These are phyloP conservation scores for Coniochaeta prunicola DNA, from an alignment of 2,329 filamentous ascomycete species.

Conservation along the genomic window DNA sequence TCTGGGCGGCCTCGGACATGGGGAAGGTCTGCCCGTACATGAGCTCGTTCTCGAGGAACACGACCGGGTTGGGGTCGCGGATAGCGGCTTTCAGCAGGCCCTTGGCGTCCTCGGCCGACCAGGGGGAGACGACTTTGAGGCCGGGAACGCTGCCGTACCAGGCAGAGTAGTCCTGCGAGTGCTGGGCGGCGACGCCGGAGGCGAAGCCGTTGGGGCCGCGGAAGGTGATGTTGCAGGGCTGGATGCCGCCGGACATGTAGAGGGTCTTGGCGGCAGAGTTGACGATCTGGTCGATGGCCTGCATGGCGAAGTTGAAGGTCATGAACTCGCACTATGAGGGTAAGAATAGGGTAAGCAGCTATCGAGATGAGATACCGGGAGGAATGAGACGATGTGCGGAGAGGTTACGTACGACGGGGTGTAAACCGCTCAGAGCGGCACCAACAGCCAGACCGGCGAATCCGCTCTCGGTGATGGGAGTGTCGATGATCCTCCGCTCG, in stretches of 20 bases:
- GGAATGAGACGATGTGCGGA: neutral
- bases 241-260: conserved; percentile 99
- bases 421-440: conserved; percentile 87
- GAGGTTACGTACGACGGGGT: conserved; percentile 77
- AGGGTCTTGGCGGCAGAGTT: conserved; percentile 99
- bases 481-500: conserved; percentile 95
- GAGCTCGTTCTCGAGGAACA: conserved; percentile 80
- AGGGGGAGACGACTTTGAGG: conserved; percentile 92
- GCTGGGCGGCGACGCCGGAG: conserved; percentile 89
- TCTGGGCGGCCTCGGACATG: conserved; percentile 95
- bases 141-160: conserved; percentile 99
- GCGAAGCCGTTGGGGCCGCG: conserved; percentile 98
- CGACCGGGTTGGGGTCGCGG: conserved; percentile 94
- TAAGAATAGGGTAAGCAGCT: neutral
- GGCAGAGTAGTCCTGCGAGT: conserved; percentile 97
- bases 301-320: conserved; percentile 99
- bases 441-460: conserved; percentile 92
- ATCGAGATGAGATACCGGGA: neutral
- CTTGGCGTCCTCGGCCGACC: conserved; percentile 97
- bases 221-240: conserved; percentile 99
- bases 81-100: conserved; percentile 96
- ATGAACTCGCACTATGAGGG: conserved; percentile 85
- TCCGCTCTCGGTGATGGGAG: conserved; percentile 94
- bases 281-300: conserved; percentile 99
- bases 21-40: conserved; percentile 94